Conservation (phyloP, 2,329 filamentous ascomycete species). For the Colletotrichum sp. region DNA sequence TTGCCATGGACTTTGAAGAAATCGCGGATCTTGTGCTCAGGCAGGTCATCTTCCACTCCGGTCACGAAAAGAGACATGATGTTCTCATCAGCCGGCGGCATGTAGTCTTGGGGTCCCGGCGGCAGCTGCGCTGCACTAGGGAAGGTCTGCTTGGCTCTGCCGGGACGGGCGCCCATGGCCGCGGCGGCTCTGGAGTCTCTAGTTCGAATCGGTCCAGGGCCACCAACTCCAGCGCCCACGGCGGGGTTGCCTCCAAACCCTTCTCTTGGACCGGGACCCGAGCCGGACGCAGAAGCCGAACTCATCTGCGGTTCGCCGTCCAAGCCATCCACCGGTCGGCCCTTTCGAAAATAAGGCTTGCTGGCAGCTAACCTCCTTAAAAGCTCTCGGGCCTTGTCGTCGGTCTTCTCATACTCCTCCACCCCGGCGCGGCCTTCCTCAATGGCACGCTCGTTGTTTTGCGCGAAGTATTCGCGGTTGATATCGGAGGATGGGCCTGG, state of each 20-base stretch:
- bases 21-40: conserved; percentile 87
- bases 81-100: conserved; percentile 81
- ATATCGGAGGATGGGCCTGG: conserved; percentile 91
- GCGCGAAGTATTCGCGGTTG: conserved; percentile 96
- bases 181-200: conserved; percentile 63
- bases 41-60: conserved; percentile 93
- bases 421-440: conserved; percentile 86
- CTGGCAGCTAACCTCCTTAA: conserved; percentile 84
- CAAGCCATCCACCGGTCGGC: conserved; percentile 71
- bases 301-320: conserved; percentile 30
- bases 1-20: conserved; percentile 91
- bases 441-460: conserved; percentile 94
- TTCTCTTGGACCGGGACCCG: not conserved
- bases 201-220: conserved; percentile 80
- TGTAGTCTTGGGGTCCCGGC: conserved; percentile 82
- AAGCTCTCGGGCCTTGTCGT: conserved; percentile 93
- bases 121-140: conserved; percentile 76
- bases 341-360: conserved; percentile 94
- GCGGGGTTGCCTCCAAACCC: conserved; percentile 46
- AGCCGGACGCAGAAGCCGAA: conserved; percentile 34
- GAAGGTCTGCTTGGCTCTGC: conserved; percentile 62
- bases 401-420: conserved; percentile 95
- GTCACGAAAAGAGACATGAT: conserved; percentile 95
- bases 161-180: conserved; percentile 53
- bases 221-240: conserved; percentile 63